A percentile compares a stretch with the other conserved stretches of the same genome.
phyloP scores from a whole-genome alignment of 2,329 filamentous ascomycete genomes.

The Pseudogymnoascus sp. region DNA sequence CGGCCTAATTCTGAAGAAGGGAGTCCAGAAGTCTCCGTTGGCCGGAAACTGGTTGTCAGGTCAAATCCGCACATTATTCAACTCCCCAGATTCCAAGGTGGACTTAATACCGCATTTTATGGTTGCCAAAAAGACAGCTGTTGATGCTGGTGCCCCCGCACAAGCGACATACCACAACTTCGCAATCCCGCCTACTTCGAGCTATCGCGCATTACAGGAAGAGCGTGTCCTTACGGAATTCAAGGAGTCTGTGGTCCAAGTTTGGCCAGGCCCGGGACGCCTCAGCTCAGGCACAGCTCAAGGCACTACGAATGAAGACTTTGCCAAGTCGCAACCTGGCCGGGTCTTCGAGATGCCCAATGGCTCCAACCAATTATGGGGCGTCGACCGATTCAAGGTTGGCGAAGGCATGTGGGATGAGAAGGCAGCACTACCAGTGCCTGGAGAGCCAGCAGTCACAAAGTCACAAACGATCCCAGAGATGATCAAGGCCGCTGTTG shows the following conservation, averaged over 20 bases:
- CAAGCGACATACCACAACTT: constrained; percentile 70
- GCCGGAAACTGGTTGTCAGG: constrained; percentile 85
- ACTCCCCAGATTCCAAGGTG: constrained; percentile 58
- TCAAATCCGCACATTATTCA: constrained; percentile 77
- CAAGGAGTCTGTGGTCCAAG: constrained; percentile 94
- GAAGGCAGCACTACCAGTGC: constrained; percentile 54
- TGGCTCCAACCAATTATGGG: constrained; percentile 92
- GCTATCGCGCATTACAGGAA: constrained; percentile 78
- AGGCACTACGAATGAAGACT: constrained; percentile 63
- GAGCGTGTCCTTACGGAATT: constrained; percentile 91
- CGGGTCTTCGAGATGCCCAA: constrained; percentile 96
- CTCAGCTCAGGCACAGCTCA: constrained; percentile 42
- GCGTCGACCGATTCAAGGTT: constrained; percentile 75
- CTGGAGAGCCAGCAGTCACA: constrained; percentile 40
- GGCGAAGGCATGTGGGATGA: constrained; percentile 90
- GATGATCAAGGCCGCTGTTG: constrained; percentile 69
- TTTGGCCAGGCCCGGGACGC: constrained; percentile 75
- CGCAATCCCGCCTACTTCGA: constrained; percentile 50
- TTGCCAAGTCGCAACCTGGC: constrained; percentile 62
- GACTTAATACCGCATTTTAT: constrained; percentile 78
- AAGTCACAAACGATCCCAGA: constrained; percentile 76
- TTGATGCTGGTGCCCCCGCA: constrained; percentile 75
- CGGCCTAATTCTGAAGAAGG: constrained; percentile 87
- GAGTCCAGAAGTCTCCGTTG: constrained; percentile 74
- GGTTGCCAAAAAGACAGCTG: constrained; percentile 77